Conservation (phyloP, 2,329 filamentous ascomycete genomes). For the Shiraia bambusicola region DNA sequence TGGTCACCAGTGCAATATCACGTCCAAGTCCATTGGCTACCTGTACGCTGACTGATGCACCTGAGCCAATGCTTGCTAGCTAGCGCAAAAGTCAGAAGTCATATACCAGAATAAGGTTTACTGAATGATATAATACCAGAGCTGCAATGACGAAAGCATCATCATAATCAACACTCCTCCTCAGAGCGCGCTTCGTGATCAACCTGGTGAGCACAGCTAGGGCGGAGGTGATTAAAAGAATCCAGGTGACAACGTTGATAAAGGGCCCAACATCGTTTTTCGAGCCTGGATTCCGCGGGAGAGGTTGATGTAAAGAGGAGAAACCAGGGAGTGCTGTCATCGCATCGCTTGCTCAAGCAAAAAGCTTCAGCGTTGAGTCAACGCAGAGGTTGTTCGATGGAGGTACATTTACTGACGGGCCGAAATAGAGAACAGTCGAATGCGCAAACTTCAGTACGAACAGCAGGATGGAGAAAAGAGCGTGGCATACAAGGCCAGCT, state of each 20-base stretch:
- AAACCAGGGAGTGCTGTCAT: slow-evolving; percentile 26
- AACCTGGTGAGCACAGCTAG: slow-evolving; percentile 38
- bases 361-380: slow-evolving; percentile 8
- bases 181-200: slow-evolving; percentile 38
- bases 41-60: slow-evolving; percentile 34
- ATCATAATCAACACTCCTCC: slow-evolving; percentile 34
- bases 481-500: slow-evolving; percentile 8
- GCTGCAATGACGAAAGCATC: slow-evolving; percentile 40
- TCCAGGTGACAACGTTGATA: slow-evolving; percentile 40
- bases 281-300: slow-evolving; percentile 34
- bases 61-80: slow-evolving; percentile 37
- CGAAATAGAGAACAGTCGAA: slow-evolving; percentile 6
- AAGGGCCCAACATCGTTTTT: slow-evolving; percentile 35
- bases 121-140: slow-evolving; percentile 29
- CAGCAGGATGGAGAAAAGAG: slow-evolving; percentile 10
- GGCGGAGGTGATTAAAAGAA: slow-evolving; percentile 36
- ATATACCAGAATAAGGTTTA: neutral
- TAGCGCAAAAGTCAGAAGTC: slow-evolving; percentile 15
- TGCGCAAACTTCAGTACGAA: slow-evolving; percentile 11
- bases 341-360: slow-evolving; percentile 21
- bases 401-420: slow-evolving; percentile 1
- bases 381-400: slow-evolving; percentile 2
- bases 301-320: slow-evolving; percentile 21
- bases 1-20: slow-evolving; percentile 21
- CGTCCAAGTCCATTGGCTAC: slow-evolving; percentile 35